Conservation (phyloP, 371 early-diverging fungal species). For the Mucor indicus region DNA sequence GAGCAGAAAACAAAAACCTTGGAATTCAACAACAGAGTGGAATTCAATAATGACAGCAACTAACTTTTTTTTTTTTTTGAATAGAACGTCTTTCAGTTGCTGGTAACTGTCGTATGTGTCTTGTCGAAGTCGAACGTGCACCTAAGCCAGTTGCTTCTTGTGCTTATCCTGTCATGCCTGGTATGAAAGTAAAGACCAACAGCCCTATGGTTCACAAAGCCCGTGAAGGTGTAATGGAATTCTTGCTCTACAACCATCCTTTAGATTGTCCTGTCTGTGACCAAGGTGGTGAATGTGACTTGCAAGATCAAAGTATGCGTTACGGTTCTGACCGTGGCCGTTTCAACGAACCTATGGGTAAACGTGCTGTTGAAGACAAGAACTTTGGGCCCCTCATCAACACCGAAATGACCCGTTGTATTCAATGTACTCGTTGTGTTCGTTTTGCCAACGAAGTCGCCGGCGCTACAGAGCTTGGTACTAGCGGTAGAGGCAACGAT, state of each 20-base stretch:
- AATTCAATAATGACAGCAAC: no score
- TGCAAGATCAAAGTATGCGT: constrained; percentile 96
- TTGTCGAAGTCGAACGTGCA: constrained; percentile 93
- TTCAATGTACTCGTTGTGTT: constrained; percentile 98
- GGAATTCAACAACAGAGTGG: no score
- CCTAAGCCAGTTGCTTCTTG: constrained; percentile 97
- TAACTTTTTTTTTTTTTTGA: background rate
- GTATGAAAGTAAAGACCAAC: constrained; percentile 96
- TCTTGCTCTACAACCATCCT: constrained; percentile 95
- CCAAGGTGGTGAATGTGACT: constrained; percentile 98
- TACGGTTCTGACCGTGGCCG: constrained; percentile 95
- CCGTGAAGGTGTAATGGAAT: constrained; percentile 98
- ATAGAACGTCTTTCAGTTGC: constrained; percentile 89
- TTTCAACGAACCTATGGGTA: constrained; percentile 80
- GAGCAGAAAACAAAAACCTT: no score
- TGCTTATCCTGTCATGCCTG: constrained; percentile 95
- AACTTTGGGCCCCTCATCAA: constrained; percentile 95
- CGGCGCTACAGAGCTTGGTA: constrained; percentile 93
- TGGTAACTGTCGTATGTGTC: constrained; percentile 99
- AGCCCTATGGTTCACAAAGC: constrained; percentile 94
- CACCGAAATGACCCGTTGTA: constrained; percentile 97
- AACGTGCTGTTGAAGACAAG: constrained; percentile 97
- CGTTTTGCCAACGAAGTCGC: constrained; percentile 98
- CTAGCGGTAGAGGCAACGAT: constrained; percentile 94
- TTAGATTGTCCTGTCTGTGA: constrained; percentile 98